Percentiles rank a stretch among this genome's conserved stretches.
Evolutionary conservation across 2,329 filamentous ascomycete species (phyloP).

Genomic region (Verticillium tricorpus): DNA sequence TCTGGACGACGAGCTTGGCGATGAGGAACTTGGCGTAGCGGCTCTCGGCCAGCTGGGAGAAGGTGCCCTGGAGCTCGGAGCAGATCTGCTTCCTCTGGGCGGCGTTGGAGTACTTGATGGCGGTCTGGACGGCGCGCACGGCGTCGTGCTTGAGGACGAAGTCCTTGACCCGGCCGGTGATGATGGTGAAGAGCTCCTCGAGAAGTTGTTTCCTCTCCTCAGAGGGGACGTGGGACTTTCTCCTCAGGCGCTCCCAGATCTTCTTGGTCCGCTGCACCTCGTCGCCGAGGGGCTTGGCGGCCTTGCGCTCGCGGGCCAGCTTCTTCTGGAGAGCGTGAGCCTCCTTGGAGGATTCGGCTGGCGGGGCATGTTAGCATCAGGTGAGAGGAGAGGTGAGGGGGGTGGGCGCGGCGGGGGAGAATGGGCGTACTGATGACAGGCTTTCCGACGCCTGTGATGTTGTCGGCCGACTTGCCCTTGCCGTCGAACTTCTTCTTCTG

Average conservation of each 20-base stretch:
- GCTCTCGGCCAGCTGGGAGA: slow-evolving; percentile 82
- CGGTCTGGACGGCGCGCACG: slow-evolving; percentile 93
- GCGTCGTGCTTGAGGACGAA: slow-evolving; percentile 99
- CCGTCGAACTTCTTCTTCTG: slow-evolving; percentile 27
- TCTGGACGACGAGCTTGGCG: slow-evolving; percentile 91
- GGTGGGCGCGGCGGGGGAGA: not conserved
- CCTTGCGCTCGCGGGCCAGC: slow-evolving; percentile 81
- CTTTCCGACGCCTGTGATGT: slow-evolving; percentile 12
- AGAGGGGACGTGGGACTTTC: slow-evolving; percentile 88
- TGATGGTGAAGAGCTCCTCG: slow-evolving; percentile 83
- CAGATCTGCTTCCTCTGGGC: slow-evolving; percentile 85
- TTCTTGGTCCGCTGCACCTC: slow-evolving; percentile 87
- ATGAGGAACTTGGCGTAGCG: slow-evolving; percentile 97
- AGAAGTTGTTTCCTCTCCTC: slow-evolving; percentile 86
- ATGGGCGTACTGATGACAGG: not conserved
- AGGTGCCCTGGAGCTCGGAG: slow-evolving; percentile 78
- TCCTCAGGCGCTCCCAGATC: slow-evolving; percentile 88
- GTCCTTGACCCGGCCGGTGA: slow-evolving; percentile 86
- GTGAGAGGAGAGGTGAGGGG: not conserved
- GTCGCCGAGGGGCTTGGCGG: slow-evolving; percentile 88
- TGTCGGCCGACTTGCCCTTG: slow-evolving; percentile 19
- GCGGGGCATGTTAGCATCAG: not conserved
- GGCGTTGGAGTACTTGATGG: slow-evolving; percentile 87
- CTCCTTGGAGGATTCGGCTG: slow-evolving; percentile 57
- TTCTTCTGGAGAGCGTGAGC: slow-evolving; percentile 91